Evolutionary conservation across 1,139 yeast species (phyloP), one percentile per base, ranked within the genome.

Genomic region (Suhomyces atakaporum): DNA sequence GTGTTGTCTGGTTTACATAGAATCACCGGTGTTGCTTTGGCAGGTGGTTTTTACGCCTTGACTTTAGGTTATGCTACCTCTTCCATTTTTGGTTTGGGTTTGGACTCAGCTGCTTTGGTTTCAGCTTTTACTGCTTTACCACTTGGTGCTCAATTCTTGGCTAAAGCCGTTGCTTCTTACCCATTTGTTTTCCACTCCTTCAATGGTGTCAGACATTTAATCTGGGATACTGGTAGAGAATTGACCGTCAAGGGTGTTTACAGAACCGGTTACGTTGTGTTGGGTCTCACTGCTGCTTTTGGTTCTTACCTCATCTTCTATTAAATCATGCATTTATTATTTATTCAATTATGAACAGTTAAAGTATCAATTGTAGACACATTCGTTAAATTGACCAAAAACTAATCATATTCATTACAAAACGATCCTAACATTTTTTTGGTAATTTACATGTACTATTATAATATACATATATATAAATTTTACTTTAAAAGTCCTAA

Each of bases 181-280:
- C 92, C 97, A 49, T 89, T 92, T 63, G 85, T 85, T 29, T 89
- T 77, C 82, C 98, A 92, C 64, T 59, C 75, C 34, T 77, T 73
- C 61, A 89, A 90, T 63, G 97, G 97, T 53, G 46, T 90, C 45
- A 86, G 98, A 77, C 98, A 92, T 63, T 70, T 90, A 66, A 58
- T 87, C 40, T 92, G 97, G 97, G 97, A 92, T 63, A 62, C 80
- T 38, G 95, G 95, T 58, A 73, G 69, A 51, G 87, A 84, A 62
- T 77, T 90, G 61, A 75, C 89, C 46, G 55, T 86, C 50, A 78
- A 82, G 60, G 97, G 95, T 51, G 97, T 94, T 44, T 85, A 85
- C 77, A 79, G 85, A 68, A 89, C 97, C 31, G 97, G 97, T 46
- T 88, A 88, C 64, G 69, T 77, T 35, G 96, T 89, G 19, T 62